Conservation (phyloP, 1,284 basidiomycete genomes). For the Neolentinus lepideus region DNA sequence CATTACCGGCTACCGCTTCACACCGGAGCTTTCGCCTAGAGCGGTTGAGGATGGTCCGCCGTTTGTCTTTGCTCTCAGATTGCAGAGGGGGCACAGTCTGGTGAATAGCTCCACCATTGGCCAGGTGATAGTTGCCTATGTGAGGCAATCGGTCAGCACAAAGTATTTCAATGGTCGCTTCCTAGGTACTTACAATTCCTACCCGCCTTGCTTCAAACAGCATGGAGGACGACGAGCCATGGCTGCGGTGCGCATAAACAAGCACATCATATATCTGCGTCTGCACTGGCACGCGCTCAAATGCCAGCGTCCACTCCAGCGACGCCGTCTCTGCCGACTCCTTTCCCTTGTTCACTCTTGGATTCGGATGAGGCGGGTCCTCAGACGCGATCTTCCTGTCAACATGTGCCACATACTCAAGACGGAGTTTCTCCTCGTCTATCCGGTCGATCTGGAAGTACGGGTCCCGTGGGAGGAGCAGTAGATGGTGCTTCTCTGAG, state of each 20-base stretch:
- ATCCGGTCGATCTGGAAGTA: constrained; percentile 41
- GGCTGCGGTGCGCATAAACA: constrained; percentile 55
- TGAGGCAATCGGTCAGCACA: constrained; percentile 5
- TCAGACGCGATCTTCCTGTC: constrained; percentile 21
- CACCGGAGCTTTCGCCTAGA: neutral
- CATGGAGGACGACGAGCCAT: constrained; percentile 46
- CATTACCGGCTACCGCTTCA: neutral
- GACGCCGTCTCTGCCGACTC: constrained; percentile 12
- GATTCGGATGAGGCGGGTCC: no score
- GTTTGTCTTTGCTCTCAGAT: constrained; percentile 24
- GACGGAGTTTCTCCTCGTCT: constrained; percentile 38
- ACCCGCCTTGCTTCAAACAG: constrained; percentile 46
- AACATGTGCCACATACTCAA: constrained; percentile 34
- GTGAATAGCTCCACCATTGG: constrained; percentile 66
- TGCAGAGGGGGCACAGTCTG: constrained; percentile 57
- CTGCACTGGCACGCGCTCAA: constrained; percentile 58
- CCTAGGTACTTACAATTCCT: constrained; percentile 49
- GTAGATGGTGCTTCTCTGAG: constrained; percentile 46
- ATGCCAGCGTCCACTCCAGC: constrained; percentile 34
- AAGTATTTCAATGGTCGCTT: constrained; percentile 1
- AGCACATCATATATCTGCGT: constrained; percentile 63
- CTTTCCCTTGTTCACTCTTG: constrained; percentile 9
- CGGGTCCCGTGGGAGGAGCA: constrained; percentile 55
- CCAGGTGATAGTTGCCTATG: constrained; percentile 60
- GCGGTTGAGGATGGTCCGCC: neutral